A percentile compares a stretch with the other conserved stretches of the same genome.
These are phyloP conservation scores for Saksenaea oblongispora DNA, from an alignment of 371 early-diverging fungal genomes.

Conservation along the genomic window DNA sequence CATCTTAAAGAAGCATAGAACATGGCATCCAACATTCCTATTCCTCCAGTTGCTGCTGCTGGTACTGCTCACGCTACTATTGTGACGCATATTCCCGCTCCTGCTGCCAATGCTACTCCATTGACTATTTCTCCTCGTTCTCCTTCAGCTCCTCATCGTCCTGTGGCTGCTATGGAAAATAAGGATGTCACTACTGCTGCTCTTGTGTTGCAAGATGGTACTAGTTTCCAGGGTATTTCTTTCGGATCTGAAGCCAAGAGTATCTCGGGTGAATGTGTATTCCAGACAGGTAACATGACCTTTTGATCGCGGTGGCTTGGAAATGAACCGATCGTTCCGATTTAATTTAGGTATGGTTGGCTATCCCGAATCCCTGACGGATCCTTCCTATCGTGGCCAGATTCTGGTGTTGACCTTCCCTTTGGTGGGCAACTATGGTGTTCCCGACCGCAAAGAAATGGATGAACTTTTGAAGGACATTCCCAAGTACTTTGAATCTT, in stretches of 20 bases:
- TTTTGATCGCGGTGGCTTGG: neutral
- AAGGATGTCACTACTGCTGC: conserved; percentile 62
- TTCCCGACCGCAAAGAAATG: conserved; percentile 70
- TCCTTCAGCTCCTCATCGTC: conserved; percentile 52
- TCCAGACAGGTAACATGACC: conserved; percentile 84
- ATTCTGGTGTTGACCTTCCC: conserved; percentile 92
- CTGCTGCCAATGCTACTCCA: conserved; percentile 51
- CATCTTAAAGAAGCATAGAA: conserved; percentile 7
- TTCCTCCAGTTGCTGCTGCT: conserved; percentile 42
- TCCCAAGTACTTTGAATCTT: conserved; percentile 84
- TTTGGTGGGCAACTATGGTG: conserved; percentile 92
- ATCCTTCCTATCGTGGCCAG: conserved; percentile 96
- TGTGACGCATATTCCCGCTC: conserved; percentile 38
- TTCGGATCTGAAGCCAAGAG: conserved; percentile 89
- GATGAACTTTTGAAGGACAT: conserved; percentile 83
- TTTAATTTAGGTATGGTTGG: conserved; percentile 58
- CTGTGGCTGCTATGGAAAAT: conserved; percentile 57
- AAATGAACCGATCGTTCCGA: conserved; percentile 19
- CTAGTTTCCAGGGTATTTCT: conserved; percentile 85
- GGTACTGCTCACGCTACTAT: conserved; percentile 32
- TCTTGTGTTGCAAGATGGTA: conserved; percentile 84
- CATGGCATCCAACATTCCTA: conserved; percentile 45
- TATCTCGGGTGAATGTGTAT: conserved; percentile 96
- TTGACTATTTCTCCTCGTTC: conserved; percentile 40
- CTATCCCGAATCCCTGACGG: conserved; percentile 95